Evolutionary conservation across 129 eudicot species (phyloP), one percentile per base, ranked within the genome.

Genomic region (Artemisia tridentata): DNA sequence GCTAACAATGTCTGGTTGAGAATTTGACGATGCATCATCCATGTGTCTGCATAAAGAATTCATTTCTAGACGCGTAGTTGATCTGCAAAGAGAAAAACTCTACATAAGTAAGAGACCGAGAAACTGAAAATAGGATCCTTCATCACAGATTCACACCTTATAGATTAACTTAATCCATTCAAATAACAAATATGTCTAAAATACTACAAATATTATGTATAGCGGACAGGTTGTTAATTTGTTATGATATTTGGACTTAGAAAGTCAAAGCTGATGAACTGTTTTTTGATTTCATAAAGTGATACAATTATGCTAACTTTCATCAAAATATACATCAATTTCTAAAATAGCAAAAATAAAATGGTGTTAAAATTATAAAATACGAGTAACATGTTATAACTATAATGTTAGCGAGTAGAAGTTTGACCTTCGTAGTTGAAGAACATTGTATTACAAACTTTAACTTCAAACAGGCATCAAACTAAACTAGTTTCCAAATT

Each of bases 1-100:
- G 76, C 85, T 84, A 71, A 75, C 56, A 73, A 84, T 75, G 80
- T 69, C 86, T 46, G 73, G 84, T 58, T 82, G 74, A 50, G 82
- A 81, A 72, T 75, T 71, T 52, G 70, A 81, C 56, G 92, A 85
- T 58, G 83, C 88, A 49, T 64, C 86, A 4, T 72, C 70, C 74
- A 72, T 53, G 59, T 76, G 84, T 52, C 84, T 73, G 60, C 83
- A 78, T 77, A 84, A 67, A 67, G 71, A 78, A 23, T 83, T 88
- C 88, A 91, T 84, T 72, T 48, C 73, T 60, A 12, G 4, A 34
- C 17, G 2, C 31, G 48, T 65, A 20, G 19, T 41, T 72, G 43
- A 79, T 79, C 87, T 86, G 79, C 79, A 77, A 27, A 49, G 27
- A 78, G 9, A 23, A 21, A 57, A 54, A 52, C 5, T 27, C 65